Base-by-base conservation (phyloP, 495 filamentous ascomycete species). In the Aspergillus biplanus region DNA sequence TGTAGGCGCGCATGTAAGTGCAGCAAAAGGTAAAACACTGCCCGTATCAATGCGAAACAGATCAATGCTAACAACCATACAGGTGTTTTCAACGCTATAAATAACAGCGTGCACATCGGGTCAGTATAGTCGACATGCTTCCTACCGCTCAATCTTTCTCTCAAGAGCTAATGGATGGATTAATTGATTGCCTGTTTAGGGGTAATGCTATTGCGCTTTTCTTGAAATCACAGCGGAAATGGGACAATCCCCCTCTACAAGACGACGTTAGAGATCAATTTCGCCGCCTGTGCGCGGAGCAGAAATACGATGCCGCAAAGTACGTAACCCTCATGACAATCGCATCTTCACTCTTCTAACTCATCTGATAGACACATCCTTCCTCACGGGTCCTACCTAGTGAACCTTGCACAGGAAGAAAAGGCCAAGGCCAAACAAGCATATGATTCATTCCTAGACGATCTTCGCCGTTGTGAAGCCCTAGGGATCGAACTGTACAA, bases 121-220 rank as follows among this genome's bases (percentile, higher is more conserved):
- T 85, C 67, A 64, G 63, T 69, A 18, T 31, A 42, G 4, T 44
- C 8, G 44, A 0, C 4, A 56, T 18, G 18, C 35, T 9, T 7
- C 32, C 52, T 18, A 12, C 21, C 21, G 21, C 21, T 27, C 21
- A 27, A 27, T 27, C 21, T 27, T 27, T 27, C 21, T 27, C 21
- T 27, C 1, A 2, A 1, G 21, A 2, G 21, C 21, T 2, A 2
- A 27, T 27, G 21, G 21, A 27, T 27, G 21, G 21, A 2, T 27
- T 27, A 27, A 27, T 2, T 44, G 37, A 57, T 49, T 39, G 16
- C 31, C 7, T 53, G 33, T 27, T 27, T 48, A 87, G 93, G 59
- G 92, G 88, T 27, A 99, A 99, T 70, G 86, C 93, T 21, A 95
- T 97, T 65, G 95, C 95, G 13, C 76, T 98, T 21, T 99, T 99